A percentile compares a stretch with the other conserved stretches of the same genome.
Evolutionary conservation across 148 eudicot genomes (phyloP).

Genomic region (Chenopodium berlandieri): DNA sequence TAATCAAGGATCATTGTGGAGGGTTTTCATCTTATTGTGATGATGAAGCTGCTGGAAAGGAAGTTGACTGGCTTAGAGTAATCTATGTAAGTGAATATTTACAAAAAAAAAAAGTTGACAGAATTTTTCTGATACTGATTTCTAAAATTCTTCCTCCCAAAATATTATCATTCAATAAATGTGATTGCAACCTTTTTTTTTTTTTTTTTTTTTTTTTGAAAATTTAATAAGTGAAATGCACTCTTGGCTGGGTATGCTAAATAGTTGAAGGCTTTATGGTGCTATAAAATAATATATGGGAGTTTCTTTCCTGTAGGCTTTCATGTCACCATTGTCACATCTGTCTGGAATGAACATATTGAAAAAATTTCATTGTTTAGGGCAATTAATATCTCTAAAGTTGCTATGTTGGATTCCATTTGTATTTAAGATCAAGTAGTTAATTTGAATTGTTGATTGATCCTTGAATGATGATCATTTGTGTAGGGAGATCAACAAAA

Average conservation of each 20-base stretch:
- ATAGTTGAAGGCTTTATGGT: not conserved
- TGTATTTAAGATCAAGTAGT: not conserved
- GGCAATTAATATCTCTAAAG: not conserved
- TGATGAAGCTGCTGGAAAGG: slow-evolving; percentile 38
- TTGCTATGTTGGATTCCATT: not conserved
- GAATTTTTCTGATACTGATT: not conserved
- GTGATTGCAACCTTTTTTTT: not conserved
- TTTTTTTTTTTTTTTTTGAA: not conserved
- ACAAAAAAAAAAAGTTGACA: not conserved
- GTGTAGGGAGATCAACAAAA: slow-evolving; percentile 55
- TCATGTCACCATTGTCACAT: not conserved
- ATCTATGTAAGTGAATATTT: slow-evolving; percentile 1
- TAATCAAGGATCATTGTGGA: slow-evolving; percentile 35
- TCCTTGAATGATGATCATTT: slow-evolving; percentile 13
- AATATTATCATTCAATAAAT: not conserved
- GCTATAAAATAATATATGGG: not conserved
- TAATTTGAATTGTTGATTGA: not conserved
- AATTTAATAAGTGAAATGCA: not conserved
- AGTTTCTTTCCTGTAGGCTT: not conserved
- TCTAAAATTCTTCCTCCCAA: not conserved
- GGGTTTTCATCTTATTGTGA: slow-evolving; percentile 29
- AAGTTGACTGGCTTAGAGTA: slow-evolving; percentile 47
- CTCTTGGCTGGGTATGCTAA: not conserved
- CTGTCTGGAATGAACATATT: slow-evolving; percentile 16
- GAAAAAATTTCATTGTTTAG: slow-evolving; percentile 7